Base-by-base conservation (phyloP, 352 stramenopile genomes). In the Phytopythium boreale region DNA sequence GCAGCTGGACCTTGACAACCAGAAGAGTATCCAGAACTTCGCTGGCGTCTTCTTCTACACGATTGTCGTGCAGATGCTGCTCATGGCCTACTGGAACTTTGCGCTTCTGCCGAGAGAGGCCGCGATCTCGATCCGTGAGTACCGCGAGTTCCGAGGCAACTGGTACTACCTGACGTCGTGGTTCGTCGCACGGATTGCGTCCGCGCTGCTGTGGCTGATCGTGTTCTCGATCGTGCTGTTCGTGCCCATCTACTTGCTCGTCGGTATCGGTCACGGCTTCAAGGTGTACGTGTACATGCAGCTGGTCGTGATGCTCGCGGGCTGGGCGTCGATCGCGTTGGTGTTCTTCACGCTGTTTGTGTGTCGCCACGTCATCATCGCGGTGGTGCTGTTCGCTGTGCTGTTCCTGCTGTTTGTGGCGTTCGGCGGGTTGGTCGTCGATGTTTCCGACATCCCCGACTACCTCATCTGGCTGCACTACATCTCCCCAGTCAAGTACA, bases 381-480 rank as follows among this genome's bases (percentile, higher is more conserved):
- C 74, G 4, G 52, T 70, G 19, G 69, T 83, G 8, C 53, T 82
- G 22, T 77, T 74, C 22, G 43, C 68, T 2, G 37, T 80, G 31
- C 17, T 82, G 2, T 36, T 82, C 56, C 46, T 74, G 9, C 61
- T 79, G 7, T 84, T 85, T 19, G 47, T 79, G 15, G 67, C 65
- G 1, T 85, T 84, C 43, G 79, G 76, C 12, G 76, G 76, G 0
- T 61, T 85, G 7, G 27, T 88, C 14, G 69, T 84, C 36, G 81
- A 88, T 24, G 59, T 75, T 17, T 69, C 75, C 49, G 66, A 75
- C 36, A 77, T 75, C 9, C 79, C 76, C 0, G 74, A 80, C 63
- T 88, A 74, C 72, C 69, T 85, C 2, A 59, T 76, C 51, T 88
- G 79, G 79, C 62, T 88, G n/a, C 75, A 84, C 43, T 85, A 83